Conservation (phyloP, 345 rosid species). For the Brassica rapa region DNA sequence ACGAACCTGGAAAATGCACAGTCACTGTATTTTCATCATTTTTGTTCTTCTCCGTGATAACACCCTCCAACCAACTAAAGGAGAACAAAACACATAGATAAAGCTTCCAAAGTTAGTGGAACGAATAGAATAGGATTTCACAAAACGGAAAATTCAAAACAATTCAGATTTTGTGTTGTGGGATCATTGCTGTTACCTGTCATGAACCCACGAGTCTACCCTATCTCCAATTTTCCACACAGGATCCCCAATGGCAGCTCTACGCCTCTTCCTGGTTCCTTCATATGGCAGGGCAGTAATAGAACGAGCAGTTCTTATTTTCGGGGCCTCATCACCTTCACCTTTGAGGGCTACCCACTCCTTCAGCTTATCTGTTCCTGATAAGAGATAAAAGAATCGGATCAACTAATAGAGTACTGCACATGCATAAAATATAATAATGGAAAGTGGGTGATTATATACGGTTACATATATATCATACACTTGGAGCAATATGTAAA, state of each 20-base stretch:
- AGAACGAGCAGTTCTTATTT: slow-evolving; percentile 73
- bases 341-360: slow-evolving; percentile 84
- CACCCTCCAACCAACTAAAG: slow-evolving; percentile 95
- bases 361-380: slow-evolving; percentile 71
- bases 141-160: background rate
- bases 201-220: slow-evolving; percentile 83
- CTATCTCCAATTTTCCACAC: slow-evolving; percentile 89
- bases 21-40: slow-evolving; percentile 69
- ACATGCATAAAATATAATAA: slow-evolving; percentile 9
- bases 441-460: background rate
- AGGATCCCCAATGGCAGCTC: slow-evolving; percentile 73
- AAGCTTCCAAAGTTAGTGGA: slow-evolving; percentile 3
- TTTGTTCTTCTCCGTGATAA: slow-evolving; percentile 76
- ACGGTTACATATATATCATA: slow-evolving; percentile 4
- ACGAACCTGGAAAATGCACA: slow-evolving; percentile 76
- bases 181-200: slow-evolving; percentile 52
- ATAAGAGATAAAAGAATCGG: slow-evolving; percentile 18
- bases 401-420: slow-evolving; percentile 1
- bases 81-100: slow-evolving; percentile 21
- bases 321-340: slow-evolving; percentile 66
- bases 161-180: slow-evolving; percentile 2
- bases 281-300: slow-evolving; percentile 59
- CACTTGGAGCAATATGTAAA: slow-evolving; percentile 3
- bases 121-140: slow-evolving; percentile 5
- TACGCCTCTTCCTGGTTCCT: slow-evolving; percentile 94